A percentile compares a stretch with the other conserved stretches of the same genome.
Conservation (phyloP, 148 eudicot species). For the Nepenthes mirabilis region DNA sequence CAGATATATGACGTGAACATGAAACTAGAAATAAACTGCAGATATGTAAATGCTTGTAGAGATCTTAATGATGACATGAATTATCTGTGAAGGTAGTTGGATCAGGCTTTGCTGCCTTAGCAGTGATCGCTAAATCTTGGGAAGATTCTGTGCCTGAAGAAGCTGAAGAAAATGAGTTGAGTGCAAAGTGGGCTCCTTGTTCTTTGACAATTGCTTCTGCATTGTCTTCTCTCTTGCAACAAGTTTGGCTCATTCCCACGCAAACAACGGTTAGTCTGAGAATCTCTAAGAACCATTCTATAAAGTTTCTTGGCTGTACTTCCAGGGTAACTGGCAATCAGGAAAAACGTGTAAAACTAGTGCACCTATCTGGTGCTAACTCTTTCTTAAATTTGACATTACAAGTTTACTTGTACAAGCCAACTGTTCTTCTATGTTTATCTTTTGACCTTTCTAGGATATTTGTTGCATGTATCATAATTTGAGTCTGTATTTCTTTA, state of each 20-base stretch:
- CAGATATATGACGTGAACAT: no score
- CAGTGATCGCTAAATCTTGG: slow-evolving; percentile 69
- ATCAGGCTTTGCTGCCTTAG: slow-evolving; percentile 53
- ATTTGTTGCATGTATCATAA: no score
- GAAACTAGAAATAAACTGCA: no score
- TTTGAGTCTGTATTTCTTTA: no score
- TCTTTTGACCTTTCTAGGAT: no score
- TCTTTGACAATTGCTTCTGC: slow-evolving; percentile 35
- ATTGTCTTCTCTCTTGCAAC: slow-evolving; percentile 54
- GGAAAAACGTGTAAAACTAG: no score
- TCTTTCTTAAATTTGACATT: no score
- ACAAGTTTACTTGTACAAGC: no score
- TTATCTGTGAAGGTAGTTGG: slow-evolving; percentile 32
- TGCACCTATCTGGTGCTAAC: no score
- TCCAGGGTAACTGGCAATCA: no score
- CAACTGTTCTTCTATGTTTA: no score
- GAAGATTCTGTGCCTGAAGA: slow-evolving; percentile 42
- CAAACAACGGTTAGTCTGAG: slow-evolving; percentile 36
- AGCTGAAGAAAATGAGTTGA: slow-evolving; percentile 23
- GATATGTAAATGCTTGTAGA: no score
- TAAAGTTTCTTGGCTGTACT: background rate
- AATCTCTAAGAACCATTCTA: background rate
- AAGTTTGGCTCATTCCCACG: slow-evolving; percentile 46
- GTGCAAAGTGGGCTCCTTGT: slow-evolving; percentile 29
- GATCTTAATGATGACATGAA: background rate